These are phyloP conservation scores for Coniochaeta prunicola DNA, from an alignment of 2,329 filamentous ascomycete genomes.

Conservation along the genomic window DNA sequence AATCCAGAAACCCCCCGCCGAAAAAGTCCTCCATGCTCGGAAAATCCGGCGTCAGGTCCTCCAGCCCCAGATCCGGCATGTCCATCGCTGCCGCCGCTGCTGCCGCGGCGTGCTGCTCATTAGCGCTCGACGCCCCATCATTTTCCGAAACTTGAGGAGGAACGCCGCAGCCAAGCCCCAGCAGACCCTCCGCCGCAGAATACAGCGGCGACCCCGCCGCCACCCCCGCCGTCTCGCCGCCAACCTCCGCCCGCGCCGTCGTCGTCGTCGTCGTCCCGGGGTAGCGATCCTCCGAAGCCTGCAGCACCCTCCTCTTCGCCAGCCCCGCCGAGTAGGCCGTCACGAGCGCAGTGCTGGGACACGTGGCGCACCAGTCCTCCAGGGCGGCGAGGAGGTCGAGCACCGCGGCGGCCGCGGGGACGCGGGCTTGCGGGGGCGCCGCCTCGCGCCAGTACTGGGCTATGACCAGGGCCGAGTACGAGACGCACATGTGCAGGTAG, in stretches of 20 bases:
- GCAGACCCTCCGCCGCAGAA: background rate
- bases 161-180: background rate
- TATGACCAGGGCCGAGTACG: constrained; percentile 3
- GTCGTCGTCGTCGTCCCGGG: background rate
- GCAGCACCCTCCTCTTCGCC: background rate
- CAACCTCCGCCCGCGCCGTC: background rate
- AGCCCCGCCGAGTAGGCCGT: background rate
- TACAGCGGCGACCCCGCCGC: background rate
- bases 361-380: background rate
- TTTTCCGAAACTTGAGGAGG: background rate
- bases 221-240: background rate
- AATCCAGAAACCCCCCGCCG: constrained; percentile 3
- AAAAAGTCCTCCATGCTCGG: constrained; percentile 5
- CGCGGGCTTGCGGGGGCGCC: background rate
- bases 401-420: background rate
- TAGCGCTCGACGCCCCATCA: background rate
- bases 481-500: constrained; percentile 5
- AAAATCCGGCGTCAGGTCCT: constrained; percentile 1
- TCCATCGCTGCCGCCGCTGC: too few species aligned
- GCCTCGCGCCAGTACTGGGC: constrained; percentile 2
- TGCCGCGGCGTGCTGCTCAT: too few species aligned
- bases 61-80: background rate
- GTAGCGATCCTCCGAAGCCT: background rate
- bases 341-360: background rate
- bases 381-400: background rate